Base-by-base conservation (phyloP, 108 stramenopile species). In the Mayamaea pseudoterrestris region DNA sequence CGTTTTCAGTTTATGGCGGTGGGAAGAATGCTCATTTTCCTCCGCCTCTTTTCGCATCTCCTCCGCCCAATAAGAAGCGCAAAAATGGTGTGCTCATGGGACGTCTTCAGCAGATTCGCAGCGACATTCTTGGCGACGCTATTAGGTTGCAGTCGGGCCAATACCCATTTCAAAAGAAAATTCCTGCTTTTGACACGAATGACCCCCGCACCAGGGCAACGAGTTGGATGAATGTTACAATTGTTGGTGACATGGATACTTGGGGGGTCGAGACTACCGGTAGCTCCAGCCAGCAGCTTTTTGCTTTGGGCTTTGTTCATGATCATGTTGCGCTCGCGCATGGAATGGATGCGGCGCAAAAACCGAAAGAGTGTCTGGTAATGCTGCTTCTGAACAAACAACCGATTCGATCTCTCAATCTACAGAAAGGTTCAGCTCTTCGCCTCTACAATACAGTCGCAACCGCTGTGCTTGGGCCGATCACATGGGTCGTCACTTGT, bases 171-270 rank as follows among this genome's bases (percentile, higher is more conserved):
- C n/a, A 13, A 3, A 13, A 9, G 13, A 34, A 34, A 13, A 3
- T 39, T 8, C 18, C 20, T 14, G 22, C 44, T 5, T n/a, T 27
- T 21, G 44, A 44, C 18, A 26, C n/a, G 44, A 44, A 44, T 44
- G 44, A 44, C 9, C 44, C 44, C n/a, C 44, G 44, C 4, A 44
- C n/a, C 26, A 21, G 44, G 14, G 44, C 44, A 5, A 26, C 44
- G 3, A 26, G 24, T 5, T 16, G n/a, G 3, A 4, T 44, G 8
- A 25, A 44, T 20, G 17, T 44, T 25, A 44, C 44, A 5, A 21
- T 44, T 5, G 13, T 34, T 11, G 32, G 32, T 9, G 32, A 34
- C n/a, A n/a, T n/a, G n/a, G n/a, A n/a, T n/a, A n/a, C n/a, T n/a
- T n/a, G n/a, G n/a, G n/a, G n/a, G n/a, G 37, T 39, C 37, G 37